These are phyloP conservation scores for Fusarium robinianum DNA, from an alignment of 2,329 filamentous ascomycete species.

Conservation along the genomic window DNA sequence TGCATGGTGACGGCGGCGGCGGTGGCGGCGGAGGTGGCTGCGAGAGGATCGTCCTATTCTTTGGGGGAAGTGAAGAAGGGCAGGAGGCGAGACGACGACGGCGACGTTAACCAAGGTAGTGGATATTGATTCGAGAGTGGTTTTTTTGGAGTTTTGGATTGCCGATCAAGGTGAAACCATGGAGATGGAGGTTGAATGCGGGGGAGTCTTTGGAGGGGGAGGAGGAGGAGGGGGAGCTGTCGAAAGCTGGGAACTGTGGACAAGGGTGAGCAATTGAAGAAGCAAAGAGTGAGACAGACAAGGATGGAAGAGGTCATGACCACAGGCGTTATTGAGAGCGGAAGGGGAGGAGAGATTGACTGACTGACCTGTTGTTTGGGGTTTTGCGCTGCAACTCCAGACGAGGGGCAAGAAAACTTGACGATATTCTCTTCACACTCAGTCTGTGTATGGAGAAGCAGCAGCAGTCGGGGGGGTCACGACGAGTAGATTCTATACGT, in stretches of 20 bases:
- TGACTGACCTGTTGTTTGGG: constrained; percentile 3
- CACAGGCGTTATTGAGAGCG: not conserved
- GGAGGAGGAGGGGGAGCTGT: not conserved
- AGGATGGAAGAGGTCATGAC: not conserved
- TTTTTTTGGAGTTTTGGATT: too few relatives aligned
- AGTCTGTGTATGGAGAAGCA: constrained; percentile 35
- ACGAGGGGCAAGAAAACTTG: constrained; percentile 29
- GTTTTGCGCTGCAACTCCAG: constrained; percentile 34
- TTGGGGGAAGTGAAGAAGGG: too few relatives aligned
- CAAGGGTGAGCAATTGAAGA: constrained; percentile 18
- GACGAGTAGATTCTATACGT: too few relatives aligned
- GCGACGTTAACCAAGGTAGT: too few relatives aligned
- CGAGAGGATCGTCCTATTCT: too few relatives aligned
- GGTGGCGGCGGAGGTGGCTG: not conserved
- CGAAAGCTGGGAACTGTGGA: not conserved
- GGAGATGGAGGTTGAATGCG: too few relatives aligned
- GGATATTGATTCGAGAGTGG: too few relatives aligned
- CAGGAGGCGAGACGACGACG: too few relatives aligned
- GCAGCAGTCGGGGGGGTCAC: constrained; percentile 27
- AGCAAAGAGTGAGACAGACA: constrained; percentile 2
- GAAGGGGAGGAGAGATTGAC: not conserved
- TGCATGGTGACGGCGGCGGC: constrained; percentile 70
- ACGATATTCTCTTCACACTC: constrained; percentile 22
- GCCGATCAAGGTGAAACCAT: too few relatives aligned
- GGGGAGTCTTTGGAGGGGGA: not conserved